Base-by-base conservation (phyloP, 305 asterid genomes). In the Fraxinus greggii region DNA sequence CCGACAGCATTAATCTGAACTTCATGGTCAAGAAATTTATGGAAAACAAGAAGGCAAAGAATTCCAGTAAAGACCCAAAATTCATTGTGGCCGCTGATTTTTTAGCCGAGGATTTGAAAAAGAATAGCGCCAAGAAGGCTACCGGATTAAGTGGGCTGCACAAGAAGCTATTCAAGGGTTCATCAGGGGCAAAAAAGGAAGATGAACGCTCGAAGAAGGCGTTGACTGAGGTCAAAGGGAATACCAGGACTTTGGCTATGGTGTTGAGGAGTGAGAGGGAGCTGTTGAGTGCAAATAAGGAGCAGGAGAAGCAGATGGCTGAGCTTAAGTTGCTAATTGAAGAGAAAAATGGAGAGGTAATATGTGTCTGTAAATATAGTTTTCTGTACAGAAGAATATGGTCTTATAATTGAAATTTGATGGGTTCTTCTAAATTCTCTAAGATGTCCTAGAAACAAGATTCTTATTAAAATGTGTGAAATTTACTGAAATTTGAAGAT, bases 101-200 rank as follows among this genome's bases (percentile, higher is more conserved):
- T 21, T 80, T 89, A 83, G 95, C 92, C 13, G 97, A 88, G 87
- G 97, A 94, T 86, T 87, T 94, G 93, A 95, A 90, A 91, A 94
- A 88, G 81, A 85, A 83, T 5, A 29, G 21, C 4, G 86, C 78
- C 54, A 92, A 91, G 78, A 91, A 79, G 90, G 85, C 85, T 7
- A 67, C 83, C 6, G 97, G 93, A 12, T 86, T 93, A 40, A 77
- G 92, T 33, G 90, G 93, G 87, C 83, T 95, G 83, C 98, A 92
- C 72, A 93, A 92, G 90, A 95, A 95, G 89, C 56, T 95, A 87
- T 95, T 95, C 59, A 95, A 89, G 80, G 98, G 94, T 1, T 86
- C 90, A 0, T 83, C 86, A n/a, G 69, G 33, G 77, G 76, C 80
- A 28, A 77, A 77, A 69, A 82, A 48, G 77, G 87, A 80, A 26